Evolutionary conservation across 192 early-diverging fungal genomes (phyloP), one percentile per base, ranked within the genome.

Genomic region (Dissophora globulifera): DNA sequence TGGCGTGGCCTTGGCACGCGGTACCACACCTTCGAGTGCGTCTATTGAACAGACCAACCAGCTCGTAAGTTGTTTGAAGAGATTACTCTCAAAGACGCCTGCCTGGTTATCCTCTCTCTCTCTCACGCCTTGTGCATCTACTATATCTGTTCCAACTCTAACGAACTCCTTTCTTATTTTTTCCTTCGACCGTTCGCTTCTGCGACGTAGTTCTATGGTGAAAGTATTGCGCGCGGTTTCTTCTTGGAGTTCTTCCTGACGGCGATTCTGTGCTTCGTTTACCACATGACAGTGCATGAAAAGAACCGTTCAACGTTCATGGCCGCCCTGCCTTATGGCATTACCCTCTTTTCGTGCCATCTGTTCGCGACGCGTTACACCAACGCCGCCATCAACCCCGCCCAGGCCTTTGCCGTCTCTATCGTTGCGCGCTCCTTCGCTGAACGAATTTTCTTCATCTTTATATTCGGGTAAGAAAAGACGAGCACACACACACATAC

Each of bases 331-430:
- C 72, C 72, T 11, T 66, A 67, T 11, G 72, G 72, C 43, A 13
- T 76, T 2, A 35, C 72, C 4, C 6, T 67, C 0, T 67, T 76
- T 33, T 45, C 62, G 1, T 76, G 63, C 45, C 53, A 67, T 33
- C 35, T 76, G 22, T 67, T 76, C 35, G 72, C 72, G 1, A 62
- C 57, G 5, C 63, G 63, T 1, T 76, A 75, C 41, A 78, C 80
- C 43, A 86, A 87, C 55, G 85, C 86, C 12, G 78, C 82, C 5
- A 75, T 92, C 50, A 92, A 92, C 78, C 90, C 90, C n/a, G 90
- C 90, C 11, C 81, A 88, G 48, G 85, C 83, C 40, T 89, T 90
- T 64, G 90, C 81, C 30, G 79, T 84, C 35, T 83, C 86, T 11
- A 67, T 90, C 11, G 83, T 87, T 30, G 66, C 89, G 16, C 79